These are phyloP conservation scores for Collybia mongolica DNA, from an alignment of 768 basidiomycete genomes.

Conservation along the genomic window DNA sequence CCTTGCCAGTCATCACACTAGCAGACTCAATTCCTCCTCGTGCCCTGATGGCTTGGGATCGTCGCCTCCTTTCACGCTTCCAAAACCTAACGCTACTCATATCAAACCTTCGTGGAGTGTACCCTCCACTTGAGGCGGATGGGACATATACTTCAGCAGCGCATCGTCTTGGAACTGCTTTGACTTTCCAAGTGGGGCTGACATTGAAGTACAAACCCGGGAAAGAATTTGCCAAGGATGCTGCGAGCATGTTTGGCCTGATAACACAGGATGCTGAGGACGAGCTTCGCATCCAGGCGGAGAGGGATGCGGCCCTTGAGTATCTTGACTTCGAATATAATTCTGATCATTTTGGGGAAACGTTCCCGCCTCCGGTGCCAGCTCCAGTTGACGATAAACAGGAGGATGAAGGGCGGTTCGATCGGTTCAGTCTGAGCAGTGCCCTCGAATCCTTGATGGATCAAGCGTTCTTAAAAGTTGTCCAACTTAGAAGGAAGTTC, in stretches of 20 bases:
- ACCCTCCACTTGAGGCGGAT: constrained; percentile 49
- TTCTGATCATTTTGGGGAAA: constrained; percentile 12
- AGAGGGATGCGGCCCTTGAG: constrained; percentile 26
- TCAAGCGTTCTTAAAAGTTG: constrained; percentile 50
- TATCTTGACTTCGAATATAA: constrained; percentile 24
- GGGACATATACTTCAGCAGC: constrained; percentile 38
- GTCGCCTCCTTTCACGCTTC: constrained; percentile 52
- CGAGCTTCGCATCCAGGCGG: constrained; percentile 31
- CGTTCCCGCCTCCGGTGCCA: constrained; percentile 5
- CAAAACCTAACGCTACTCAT: constrained; percentile 67
- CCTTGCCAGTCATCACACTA: constrained; percentile 52
- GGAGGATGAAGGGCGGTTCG: constrained; percentile 43
- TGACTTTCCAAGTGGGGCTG: constrained; percentile 64
- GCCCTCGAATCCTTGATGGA: constrained; percentile 64
- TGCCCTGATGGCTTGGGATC: constrained; percentile 75
- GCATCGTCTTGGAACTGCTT: constrained; percentile 27
- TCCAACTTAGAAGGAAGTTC: constrained; percentile 51
- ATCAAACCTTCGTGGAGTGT: constrained; percentile 49
- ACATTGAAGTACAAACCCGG: constrained; percentile 60
- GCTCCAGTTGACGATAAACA: constrained; percentile 22
- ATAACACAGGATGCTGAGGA: constrained; percentile 43
- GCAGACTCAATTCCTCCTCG: constrained; percentile 55
- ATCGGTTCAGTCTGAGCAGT: constrained; percentile 60
- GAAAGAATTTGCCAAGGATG: constrained; percentile 43
- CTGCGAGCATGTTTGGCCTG: constrained; percentile 49